A percentile compares a stretch with the other conserved stretches of the same genome.
Conservation (phyloP, 2,329 filamentous ascomycete genomes). For the Arthrobotrys conoides region DNA sequence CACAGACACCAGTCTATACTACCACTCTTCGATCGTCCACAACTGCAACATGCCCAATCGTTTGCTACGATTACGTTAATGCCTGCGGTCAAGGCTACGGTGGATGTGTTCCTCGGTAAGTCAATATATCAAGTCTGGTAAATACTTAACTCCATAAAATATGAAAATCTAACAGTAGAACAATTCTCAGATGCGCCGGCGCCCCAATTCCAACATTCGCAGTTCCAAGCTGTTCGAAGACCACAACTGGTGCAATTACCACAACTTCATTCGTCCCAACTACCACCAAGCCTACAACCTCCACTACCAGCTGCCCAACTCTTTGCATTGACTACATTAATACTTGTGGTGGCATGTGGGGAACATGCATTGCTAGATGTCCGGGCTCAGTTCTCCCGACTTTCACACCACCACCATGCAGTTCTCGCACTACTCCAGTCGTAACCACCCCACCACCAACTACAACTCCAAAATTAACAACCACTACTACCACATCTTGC, state of each 20-base stretch:
- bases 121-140: background rate
- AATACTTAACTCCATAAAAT: background rate
- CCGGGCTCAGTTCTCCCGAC: constrained; percentile 6
- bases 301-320: constrained; percentile 25
- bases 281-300: background rate
- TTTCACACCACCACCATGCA: constrained; percentile 32
- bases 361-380: constrained; percentile 34
- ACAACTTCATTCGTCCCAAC: constrained; percentile 19
- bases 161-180: constrained; percentile 1
- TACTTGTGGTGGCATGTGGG: constrained; percentile 34
- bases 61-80: constrained; percentile 39
- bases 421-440: background rate
- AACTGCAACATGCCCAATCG: constrained; percentile 9
- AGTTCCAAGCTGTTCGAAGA: constrained; percentile 27
- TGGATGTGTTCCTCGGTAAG: constrained; percentile 41
- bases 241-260: constrained; percentile 3
- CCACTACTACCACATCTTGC: constrained; percentile 11
- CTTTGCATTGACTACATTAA: constrained; percentile 40
- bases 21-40: constrained; percentile 1
- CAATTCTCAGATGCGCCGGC: constrained; percentile 19
- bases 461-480: constrained; percentile 3
- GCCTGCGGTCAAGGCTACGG: constrained; percentile 33
- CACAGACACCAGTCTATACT: background rate
- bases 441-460: constrained; percentile 9
- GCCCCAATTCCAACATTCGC: constrained; percentile 28